A percentile compares a stretch with the other conserved stretches of the same genome.
Evolutionary conservation across 2,329 filamentous ascomycete species (phyloP).

Genomic region (Whalleya microplaca): DNA sequence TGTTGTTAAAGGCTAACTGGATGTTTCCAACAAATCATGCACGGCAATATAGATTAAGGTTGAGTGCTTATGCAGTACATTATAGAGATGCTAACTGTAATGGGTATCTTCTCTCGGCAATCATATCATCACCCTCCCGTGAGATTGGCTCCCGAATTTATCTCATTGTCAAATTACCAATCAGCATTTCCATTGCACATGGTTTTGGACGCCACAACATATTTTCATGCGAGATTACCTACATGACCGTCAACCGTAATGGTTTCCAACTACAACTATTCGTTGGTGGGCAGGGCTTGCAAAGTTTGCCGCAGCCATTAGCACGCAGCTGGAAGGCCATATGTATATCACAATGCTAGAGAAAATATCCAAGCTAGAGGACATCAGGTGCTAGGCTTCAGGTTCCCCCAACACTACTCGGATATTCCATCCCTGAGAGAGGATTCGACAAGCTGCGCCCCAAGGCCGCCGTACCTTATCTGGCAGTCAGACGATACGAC

Average conservation of each 20-base stretch:
- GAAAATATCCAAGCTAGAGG: constrained; percentile 17
- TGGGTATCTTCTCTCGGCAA: no score
- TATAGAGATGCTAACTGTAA: no score
- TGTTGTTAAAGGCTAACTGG: no score
- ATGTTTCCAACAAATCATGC: no score
- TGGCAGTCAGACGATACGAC: constrained; percentile 25
- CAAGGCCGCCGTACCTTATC: constrained; percentile 19
- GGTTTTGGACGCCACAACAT: no score
- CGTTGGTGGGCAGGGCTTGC: constrained; percentile 26
- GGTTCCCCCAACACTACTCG: constrained; percentile 25
- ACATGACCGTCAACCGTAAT: constrained; percentile 3
- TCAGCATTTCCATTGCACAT: no score
- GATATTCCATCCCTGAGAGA: constrained; percentile 23
- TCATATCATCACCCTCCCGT: no score
- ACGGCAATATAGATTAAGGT: no score
- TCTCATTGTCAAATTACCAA: no score
- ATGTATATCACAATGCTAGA: constrained; percentile 22
- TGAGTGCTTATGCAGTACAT: no score
- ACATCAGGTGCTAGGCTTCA: no score
- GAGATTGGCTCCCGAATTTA: no score
- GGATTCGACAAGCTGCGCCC: constrained; percentile 19
- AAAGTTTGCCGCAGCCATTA: constrained; percentile 18
- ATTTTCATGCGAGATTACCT: not conserved
- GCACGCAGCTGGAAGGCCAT: constrained; percentile 22
- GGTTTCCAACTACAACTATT: constrained; percentile 19